Percentiles rank a stretch among this genome's conserved stretches.
phyloP scores from a whole-genome alignment of 2,329 filamentous ascomycete genomes.

The Sarocladium kiliense region DNA sequence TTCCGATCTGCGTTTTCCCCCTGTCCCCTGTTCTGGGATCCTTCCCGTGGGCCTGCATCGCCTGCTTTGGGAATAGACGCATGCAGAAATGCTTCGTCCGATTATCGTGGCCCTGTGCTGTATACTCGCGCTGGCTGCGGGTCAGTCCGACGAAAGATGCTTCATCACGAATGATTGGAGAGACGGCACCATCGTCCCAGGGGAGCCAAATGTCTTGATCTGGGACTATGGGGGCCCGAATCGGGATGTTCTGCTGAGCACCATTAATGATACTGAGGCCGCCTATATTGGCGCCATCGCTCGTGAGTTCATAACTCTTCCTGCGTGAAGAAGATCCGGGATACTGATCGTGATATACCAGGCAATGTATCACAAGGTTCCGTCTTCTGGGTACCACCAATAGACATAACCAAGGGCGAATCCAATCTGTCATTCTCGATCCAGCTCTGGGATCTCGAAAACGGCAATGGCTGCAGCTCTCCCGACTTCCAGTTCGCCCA shows the following conservation, averaged over 20 bases:
- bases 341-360: neutral
- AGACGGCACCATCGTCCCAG: neutral
- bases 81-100: neutral
- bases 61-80: neutral
- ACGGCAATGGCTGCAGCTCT: neutral
- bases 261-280: neutral
- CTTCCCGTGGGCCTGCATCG: neutral
- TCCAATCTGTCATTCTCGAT: neutral
- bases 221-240: neutral
- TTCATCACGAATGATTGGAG: constrained; percentile 6
- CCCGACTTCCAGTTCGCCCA: constrained; percentile 3
- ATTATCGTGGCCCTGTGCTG: neutral
- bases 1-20: neutral
- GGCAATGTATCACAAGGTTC: constrained; percentile 7
- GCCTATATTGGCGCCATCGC: neutral
- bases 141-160: neutral
- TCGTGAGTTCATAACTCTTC: neutral
- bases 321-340: neutral
- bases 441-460: neutral
- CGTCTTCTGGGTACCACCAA: constrained; percentile 3
- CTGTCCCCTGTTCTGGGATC: neutral
- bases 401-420: neutral
- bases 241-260: constrained; percentile 1
- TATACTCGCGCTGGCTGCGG: neutral
- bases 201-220: constrained; percentile 2